Conservation (phyloP, 441 rosid genomes). For the Omphalea diandra region DNA sequence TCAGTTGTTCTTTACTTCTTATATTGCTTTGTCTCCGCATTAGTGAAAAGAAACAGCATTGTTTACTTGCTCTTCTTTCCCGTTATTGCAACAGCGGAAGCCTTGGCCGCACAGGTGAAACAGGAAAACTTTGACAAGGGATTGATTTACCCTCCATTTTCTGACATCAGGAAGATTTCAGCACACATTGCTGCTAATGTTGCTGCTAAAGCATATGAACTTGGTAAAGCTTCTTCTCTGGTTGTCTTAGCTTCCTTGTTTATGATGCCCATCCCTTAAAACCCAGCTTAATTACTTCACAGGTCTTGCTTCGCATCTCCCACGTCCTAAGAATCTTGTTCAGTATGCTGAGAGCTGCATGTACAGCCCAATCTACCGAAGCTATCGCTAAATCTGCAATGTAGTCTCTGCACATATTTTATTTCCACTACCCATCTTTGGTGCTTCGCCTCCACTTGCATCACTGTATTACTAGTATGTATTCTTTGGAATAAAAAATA, state of each 20-base stretch:
- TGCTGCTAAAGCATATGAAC: constrained; percentile 90
- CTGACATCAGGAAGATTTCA: constrained; percentile 85
- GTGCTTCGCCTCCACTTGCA: too few relatives aligned
- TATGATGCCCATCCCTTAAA: not conserved
- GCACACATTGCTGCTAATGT: constrained; percentile 88
- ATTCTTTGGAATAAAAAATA: too few relatives aligned
- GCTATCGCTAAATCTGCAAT: constrained; percentile 50
- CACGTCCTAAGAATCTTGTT: constrained; percentile 83
- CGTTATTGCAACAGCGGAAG: constrained; percentile 64
- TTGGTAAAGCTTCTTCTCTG: constrained; percentile 49
- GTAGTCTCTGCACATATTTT: constrained; percentile 11
- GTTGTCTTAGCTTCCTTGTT: not conserved
- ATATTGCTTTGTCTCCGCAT: not conserved
- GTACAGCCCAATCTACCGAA: constrained; percentile 80
- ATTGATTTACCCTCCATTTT: constrained; percentile 86
- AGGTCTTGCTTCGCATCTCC: constrained; percentile 92
- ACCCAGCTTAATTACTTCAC: not conserved
- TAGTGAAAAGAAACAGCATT: not conserved
- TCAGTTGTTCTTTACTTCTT: not conserved
- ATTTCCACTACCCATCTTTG: not conserved
- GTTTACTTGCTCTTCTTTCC: constrained; percentile 3
- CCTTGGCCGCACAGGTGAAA: constrained; percentile 76
- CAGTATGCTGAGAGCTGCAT: constrained; percentile 91
- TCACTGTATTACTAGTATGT: too few relatives aligned
- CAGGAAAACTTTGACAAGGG: constrained; percentile 65